Evolutionary conservation across 148 eudicot species (phyloP).

Genomic region (Cornus kousa): DNA sequence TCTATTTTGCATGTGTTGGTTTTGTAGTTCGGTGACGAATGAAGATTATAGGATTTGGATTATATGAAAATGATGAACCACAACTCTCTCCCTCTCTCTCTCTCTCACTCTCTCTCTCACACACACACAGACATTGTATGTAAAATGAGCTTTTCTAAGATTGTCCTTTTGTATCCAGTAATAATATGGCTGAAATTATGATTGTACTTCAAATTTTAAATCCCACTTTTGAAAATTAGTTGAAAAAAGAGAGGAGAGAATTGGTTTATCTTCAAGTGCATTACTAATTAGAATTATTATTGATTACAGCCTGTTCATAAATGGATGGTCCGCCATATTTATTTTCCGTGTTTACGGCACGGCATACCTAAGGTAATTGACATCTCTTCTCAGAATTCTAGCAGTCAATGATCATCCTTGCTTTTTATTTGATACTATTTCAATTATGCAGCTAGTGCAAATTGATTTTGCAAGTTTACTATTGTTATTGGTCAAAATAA

Average conservation of each 20-base stretch:
- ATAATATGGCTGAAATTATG: background rate
- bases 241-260: background rate
- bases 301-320: conserved; percentile 86
- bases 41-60: background rate
- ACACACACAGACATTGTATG: background rate
- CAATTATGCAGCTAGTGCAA: background rate
- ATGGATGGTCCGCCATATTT: conserved; percentile 95
- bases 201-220: no score
- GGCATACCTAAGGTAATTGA: conserved; percentile 80
- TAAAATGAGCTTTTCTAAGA: background rate
- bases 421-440: background rate
- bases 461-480: background rate
- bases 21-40: conserved; percentile 6
- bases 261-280: conserved; percentile 6
- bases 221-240: background rate
- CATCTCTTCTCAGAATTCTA: conserved; percentile 7
- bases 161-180: background rate
- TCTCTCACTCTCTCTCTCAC: no score
- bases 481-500: background rate
- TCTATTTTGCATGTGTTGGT: background rate
- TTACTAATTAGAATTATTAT: conserved; percentile 14
- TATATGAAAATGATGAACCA: no score
- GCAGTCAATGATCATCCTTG: background rate
- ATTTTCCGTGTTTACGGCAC: conserved; percentile 85
- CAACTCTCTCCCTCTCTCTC: no score